Evolutionary conservation across 2,329 filamentous ascomycete genomes (phyloP).

Genomic region (Aspergillus sp.): DNA sequence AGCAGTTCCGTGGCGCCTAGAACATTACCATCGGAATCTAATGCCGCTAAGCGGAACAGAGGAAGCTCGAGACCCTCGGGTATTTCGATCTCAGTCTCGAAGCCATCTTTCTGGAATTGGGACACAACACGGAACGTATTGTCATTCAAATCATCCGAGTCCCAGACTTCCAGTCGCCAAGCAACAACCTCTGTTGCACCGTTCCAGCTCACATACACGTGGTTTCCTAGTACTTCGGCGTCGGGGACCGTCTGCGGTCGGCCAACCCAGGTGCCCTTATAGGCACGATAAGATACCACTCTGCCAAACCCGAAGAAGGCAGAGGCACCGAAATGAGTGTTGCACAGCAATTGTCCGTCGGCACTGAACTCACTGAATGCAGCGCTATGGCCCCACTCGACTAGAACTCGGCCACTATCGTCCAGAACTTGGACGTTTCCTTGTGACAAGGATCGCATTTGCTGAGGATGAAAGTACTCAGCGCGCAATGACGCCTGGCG

Average conservation of each 20-base stretch:
- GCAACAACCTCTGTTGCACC: slow-evolving; percentile 45
- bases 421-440: slow-evolving; percentile 47
- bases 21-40: slow-evolving; percentile 21
- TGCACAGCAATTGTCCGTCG: slow-evolving; percentile 56
- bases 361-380: slow-evolving; percentile 53
- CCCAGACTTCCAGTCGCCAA: slow-evolving; percentile 33
- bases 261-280: slow-evolving; percentile 57
- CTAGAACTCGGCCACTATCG: slow-evolving; percentile 47
- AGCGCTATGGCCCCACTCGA: slow-evolving; percentile 55
- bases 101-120: slow-evolving; percentile 29
- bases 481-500: slow-evolving; percentile 45
- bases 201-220: slow-evolving; percentile 50
- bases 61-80: slow-evolving; percentile 14
- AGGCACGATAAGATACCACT: slow-evolving; percentile 58
- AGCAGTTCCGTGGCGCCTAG: slow-evolving; percentile 21
- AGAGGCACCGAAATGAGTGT: slow-evolving; percentile 50
- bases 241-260: slow-evolving; percentile 43
- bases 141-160: slow-evolving; percentile 11
- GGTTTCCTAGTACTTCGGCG: slow-evolving; percentile 28
- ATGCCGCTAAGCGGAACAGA: slow-evolving; percentile 24
- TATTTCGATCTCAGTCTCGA: slow-evolving; percentile 34
- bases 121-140: slow-evolving; percentile 20
- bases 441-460: slow-evolving; percentile 43
- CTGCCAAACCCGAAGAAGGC: slow-evolving; percentile 34
- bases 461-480: slow-evolving; percentile 42